A percentile compares a stretch with the other conserved stretches of the same genome.
These are phyloP conservation scores for Flaveria bidentis DNA, from an alignment of 129 eudicot species.

Conservation along the genomic window DNA sequence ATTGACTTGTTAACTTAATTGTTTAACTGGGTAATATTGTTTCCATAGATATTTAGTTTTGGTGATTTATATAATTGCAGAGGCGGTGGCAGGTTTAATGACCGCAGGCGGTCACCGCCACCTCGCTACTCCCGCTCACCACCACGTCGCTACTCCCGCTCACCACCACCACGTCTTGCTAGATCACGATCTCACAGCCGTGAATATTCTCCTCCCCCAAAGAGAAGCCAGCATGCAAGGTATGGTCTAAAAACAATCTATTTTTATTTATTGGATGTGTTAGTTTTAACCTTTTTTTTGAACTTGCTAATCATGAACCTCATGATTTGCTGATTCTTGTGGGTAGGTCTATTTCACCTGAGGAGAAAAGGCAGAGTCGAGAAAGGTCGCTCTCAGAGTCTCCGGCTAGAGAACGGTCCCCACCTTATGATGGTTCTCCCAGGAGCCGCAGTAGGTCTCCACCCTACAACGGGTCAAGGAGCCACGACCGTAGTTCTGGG, in stretches of 20 bases:
- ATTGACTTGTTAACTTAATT: neutral
- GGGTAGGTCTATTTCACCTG: conserved; percentile 71
- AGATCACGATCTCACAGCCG: conserved; percentile 77
- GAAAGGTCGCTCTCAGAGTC: conserved; percentile 78
- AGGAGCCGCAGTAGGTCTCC: conserved; percentile 52
- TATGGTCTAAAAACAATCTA: conserved; percentile 2
- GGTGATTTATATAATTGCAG: conserved; percentile 27
- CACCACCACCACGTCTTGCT: conserved; percentile 71
- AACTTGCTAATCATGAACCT: neutral
- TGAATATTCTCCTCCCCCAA: conserved; percentile 85
- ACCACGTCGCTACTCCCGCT: conserved; percentile 64
- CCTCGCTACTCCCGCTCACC: conserved; percentile 72
- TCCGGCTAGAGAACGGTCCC: conserved; percentile 46
- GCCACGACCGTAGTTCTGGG: conserved; percentile 42
- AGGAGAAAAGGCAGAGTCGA: conserved; percentile 54
- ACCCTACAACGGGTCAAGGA: conserved; percentile 44
- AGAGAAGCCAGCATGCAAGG: conserved; percentile 79
- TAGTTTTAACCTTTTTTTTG: neutral
- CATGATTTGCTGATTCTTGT: neutral
- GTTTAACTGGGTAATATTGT: neutral
- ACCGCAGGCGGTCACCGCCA: conserved; percentile 76
- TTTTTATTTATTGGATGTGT: neutral
- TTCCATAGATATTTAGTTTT: neutral
- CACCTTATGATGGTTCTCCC: conserved; percentile 44
- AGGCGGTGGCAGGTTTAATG: conserved; percentile 49